A percentile compares a stretch with the other conserved stretches of the same genome.
phyloP scores from a whole-genome alignment of 805 yeast genomes.

The Saccharomycopsis schoenii region DNA sequence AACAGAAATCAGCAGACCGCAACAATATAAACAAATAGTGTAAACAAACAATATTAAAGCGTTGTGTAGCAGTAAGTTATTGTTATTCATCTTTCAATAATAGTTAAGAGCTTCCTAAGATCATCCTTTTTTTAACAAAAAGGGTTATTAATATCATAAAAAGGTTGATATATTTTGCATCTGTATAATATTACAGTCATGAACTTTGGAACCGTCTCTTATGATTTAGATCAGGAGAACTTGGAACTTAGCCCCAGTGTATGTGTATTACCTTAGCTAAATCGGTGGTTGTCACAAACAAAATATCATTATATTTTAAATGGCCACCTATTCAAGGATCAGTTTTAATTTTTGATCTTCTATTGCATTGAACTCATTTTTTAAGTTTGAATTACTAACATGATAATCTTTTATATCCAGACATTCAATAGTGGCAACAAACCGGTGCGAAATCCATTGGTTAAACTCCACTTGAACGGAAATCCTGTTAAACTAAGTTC shows the following conservation, averaged over 20 bases:
- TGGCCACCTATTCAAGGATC: neutral
- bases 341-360: too few relatives aligned
- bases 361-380: neutral
- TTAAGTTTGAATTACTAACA: neutral
- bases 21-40: neutral
- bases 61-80: neutral
- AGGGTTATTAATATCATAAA: too few relatives aligned
- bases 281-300: too few relatives aligned
- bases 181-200: neutral
- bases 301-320: too few relatives aligned
- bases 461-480: conserved; percentile 16
- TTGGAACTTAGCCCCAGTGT: neutral
- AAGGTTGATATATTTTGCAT: neutral
- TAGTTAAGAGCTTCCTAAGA: too few relatives aligned
- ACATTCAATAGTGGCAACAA: neutral
- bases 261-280: neutral
- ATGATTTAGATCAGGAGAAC: neutral
- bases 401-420: neutral
- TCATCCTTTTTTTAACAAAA: too few relatives aligned
- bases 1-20: neutral
- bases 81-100: too few relatives aligned
- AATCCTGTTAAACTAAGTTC: conserved; percentile 1
- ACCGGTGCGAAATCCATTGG: conserved; percentile 16
- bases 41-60: neutral
- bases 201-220: neutral